phyloP scores from a whole-genome alignment of 2,329 filamentous ascomycete species.

The Penicillium sclerotigenum region DNA sequence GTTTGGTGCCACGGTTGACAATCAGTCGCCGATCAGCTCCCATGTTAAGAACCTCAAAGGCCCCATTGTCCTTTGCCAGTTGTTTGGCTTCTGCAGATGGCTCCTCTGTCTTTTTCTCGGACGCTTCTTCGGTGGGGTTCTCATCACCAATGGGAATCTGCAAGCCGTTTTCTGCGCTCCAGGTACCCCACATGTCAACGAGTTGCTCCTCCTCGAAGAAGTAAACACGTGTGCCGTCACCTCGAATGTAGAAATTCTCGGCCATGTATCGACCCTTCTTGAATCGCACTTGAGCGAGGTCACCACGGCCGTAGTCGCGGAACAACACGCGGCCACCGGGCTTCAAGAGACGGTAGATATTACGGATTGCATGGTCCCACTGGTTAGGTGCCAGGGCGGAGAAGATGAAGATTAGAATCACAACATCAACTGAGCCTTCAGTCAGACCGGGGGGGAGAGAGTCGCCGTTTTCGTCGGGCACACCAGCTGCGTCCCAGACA shows the following conservation, averaged over 20 bases:
- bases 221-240: conserved; percentile 93
- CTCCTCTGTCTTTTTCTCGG: not conserved
- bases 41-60: conserved; percentile 72
- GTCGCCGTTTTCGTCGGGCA: conserved; percentile 47
- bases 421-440: conserved; percentile 81
- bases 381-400: conserved; percentile 81
- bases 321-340: conserved; percentile 92
- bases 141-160: conserved; percentile 16
- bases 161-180: conserved; percentile 37
- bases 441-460: conserved; percentile 70
- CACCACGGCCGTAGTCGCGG: conserved; percentile 92
- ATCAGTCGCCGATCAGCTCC: conserved; percentile 84
- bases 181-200: conserved; percentile 69
- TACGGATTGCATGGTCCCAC: conserved; percentile 77
- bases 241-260: conserved; percentile 95
- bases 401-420: conserved; percentile 96
- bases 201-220: conserved; percentile 92
- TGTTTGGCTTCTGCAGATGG: conserved; percentile 10
- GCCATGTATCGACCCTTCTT: conserved; percentile 91
- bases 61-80: conserved; percentile 21
- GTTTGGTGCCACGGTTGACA: conserved; percentile 81
- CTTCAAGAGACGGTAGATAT: conserved; percentile 79
- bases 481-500: conserved; percentile 84
- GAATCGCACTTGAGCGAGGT: conserved; percentile 94
- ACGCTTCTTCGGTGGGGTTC: not conserved